Conservation (phyloP, 169 alveolate genomes). For the Plasmodium gaboni region DNA sequence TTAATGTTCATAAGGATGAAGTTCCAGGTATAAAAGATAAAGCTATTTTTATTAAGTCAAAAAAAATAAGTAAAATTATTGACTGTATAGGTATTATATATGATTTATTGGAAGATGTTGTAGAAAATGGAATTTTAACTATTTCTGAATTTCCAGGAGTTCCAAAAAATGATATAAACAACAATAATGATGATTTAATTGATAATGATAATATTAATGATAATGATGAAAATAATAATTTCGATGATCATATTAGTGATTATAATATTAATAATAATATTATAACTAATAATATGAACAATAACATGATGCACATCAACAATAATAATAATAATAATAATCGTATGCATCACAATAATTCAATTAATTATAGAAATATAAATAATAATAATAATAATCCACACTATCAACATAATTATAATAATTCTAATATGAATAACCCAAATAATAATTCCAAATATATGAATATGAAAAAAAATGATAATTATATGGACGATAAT, state of each 20-base stretch:
- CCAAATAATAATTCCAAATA: slow-evolving; percentile 3
- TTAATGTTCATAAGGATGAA: slow-evolving; percentile 71
- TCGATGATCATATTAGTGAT: not conserved
- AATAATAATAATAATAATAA: not conserved
- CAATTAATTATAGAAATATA: not conserved
- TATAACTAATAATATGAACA: not conserved
- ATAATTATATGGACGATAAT: slow-evolving; percentile 18
- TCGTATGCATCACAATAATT: not conserved
- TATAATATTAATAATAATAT: not conserved
- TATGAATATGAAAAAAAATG: slow-evolving; percentile 44
- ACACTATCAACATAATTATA: not conserved
- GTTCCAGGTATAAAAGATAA: slow-evolving; percentile 75
- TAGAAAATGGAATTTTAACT: slow-evolving; percentile 50
- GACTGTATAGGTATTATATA: slow-evolving; percentile 67
- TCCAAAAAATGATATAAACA: slow-evolving; percentile 21
- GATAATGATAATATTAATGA: not conserved
- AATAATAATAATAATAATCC: slow-evolving; percentile 4
- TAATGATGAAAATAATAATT: not conserved
- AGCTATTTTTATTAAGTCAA: slow-evolving; percentile 63
- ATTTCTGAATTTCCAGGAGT: slow-evolving; percentile 70
- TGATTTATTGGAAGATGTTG: slow-evolving; percentile 57
- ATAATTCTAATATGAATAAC: not conserved
- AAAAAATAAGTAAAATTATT: slow-evolving; percentile 43
- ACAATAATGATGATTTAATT: not conserved
- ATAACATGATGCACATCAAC: not conserved